phyloP scores from a whole-genome alignment of 768 basidiomycete genomes.

The Dioszegia aurantiaca region DNA sequence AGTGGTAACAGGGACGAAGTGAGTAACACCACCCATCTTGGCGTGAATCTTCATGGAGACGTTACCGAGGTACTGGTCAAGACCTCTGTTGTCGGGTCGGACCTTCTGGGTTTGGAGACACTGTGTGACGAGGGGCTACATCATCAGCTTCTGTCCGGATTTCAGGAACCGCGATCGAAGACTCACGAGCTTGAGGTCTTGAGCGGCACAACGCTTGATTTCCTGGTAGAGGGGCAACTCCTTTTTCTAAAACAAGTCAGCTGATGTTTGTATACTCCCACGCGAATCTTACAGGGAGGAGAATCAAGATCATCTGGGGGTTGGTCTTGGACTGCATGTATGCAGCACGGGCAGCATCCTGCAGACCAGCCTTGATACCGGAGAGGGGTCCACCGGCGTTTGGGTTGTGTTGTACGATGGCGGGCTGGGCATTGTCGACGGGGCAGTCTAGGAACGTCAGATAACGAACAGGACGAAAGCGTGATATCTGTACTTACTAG shows the following conservation, averaged over 20 bases:
- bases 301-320: conserved; percentile 47
- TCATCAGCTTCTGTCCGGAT: not conserved
- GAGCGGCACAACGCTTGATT: conserved; percentile 31
- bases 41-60: conserved; percentile 50
- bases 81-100: conserved; percentile 26
- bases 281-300: conserved; percentile 35
- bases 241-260: conserved; percentile 25
- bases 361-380: conserved; percentile 33
- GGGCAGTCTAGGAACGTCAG: conserved; percentile 19
- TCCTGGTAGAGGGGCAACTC: conserved; percentile 36
- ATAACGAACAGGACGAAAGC: not conserved
- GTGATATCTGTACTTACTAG: conserved; percentile 9
- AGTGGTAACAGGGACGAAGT: conserved; percentile 26
- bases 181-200: conserved; percentile 17
- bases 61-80: conserved; percentile 45
- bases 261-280: not conserved
- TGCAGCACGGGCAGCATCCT: conserved; percentile 32
- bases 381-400: conserved; percentile 23
- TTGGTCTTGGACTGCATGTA: conserved; percentile 31
- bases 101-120: conserved; percentile 42
- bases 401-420: conserved; percentile 24
- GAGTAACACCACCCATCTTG: conserved; percentile 52
- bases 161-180: not conserved
- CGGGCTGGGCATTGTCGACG: conserved; percentile 35
- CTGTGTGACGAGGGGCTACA: conserved; percentile 47